These are phyloP conservation scores for Sordariomycetes sp. DNA, from an alignment of 2,329 filamentous ascomycete genomes.

Conservation along the genomic window DNA sequence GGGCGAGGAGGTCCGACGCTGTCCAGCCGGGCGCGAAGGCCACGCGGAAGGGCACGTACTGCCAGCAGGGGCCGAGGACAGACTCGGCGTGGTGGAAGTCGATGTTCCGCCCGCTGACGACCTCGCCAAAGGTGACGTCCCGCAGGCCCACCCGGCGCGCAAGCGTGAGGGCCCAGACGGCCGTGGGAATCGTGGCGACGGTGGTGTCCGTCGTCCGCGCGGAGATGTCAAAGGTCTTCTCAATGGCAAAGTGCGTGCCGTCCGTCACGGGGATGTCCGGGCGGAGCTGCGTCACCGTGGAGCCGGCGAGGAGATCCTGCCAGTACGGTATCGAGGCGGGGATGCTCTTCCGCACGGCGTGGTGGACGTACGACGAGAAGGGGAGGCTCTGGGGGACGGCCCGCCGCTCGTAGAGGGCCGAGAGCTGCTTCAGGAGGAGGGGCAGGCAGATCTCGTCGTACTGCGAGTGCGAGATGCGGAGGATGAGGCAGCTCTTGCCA, in stretches of 20 bases:
- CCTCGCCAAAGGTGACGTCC: slow-evolving; percentile 56
- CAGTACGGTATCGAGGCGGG: slow-evolving; percentile 49
- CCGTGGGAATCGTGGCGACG: slow-evolving; percentile 54
- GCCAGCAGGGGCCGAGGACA: slow-evolving; percentile 56
- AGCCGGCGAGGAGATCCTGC: slow-evolving; percentile 44
- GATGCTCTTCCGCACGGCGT: slow-evolving; percentile 26
- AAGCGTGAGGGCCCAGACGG: slow-evolving; percentile 54
- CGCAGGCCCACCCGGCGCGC: slow-evolving; percentile 37
- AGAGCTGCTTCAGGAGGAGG: slow-evolving; percentile 49
- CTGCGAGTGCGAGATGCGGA: slow-evolving; percentile 58
- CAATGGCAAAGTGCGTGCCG: slow-evolving; percentile 28
- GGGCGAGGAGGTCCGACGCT: slow-evolving; percentile 37
- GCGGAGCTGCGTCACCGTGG: slow-evolving; percentile 34
- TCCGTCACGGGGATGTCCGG: slow-evolving; percentile 24
- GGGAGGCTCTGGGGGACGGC: slow-evolving; percentile 21
- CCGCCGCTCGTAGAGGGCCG: slow-evolving; percentile 29
- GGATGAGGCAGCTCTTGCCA: slow-evolving; percentile 32
- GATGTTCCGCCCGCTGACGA: slow-evolving; percentile 53
- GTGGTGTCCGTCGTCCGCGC: slow-evolving; percentile 44
- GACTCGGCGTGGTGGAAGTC: slow-evolving; percentile 30
- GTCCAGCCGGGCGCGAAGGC: slow-evolving; percentile 39
- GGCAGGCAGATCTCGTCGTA: slow-evolving; percentile 60
- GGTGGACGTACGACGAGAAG: slow-evolving; percentile 34
- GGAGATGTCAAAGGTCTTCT: slow-evolving; percentile 32
- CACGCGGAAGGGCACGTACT: slow-evolving; percentile 55